Evolutionary conservation across 2,329 filamentous ascomycete species (phyloP), one percentile per base, ranked within the genome.

Genomic region (Geosmithia putterillii): DNA sequence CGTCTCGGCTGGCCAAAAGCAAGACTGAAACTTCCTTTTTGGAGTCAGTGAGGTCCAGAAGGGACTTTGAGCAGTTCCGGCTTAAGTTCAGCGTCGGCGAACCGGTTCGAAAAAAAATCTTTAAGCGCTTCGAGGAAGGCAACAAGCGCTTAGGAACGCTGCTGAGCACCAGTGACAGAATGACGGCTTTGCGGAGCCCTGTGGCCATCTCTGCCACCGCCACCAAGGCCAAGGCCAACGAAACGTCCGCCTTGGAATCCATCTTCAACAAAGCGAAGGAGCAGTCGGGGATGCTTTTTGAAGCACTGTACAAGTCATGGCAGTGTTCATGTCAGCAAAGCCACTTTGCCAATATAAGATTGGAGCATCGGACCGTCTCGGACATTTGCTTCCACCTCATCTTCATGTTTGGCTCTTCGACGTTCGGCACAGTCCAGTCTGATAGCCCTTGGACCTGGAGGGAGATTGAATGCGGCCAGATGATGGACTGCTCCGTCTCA

Each of bases 301-400:
- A 41, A 22, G 39, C 35, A 18, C 20, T 41, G 21, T 15, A 41
- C n/a, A 28, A 28, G 21, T 21, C 39, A 28, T 41, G 39, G 39
- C 39, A 41, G 39, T 41, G 39, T 15, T 41, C 39, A 9, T 41
- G 39, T 18, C 39, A 41, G 39, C 12, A 25, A 14, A 19, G 23
- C 21, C 39, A 41, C 39, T 41, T 7, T 25, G 21, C 39, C 14
- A 41, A 25, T 18, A 19, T 41, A 19, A 19, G 23, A 15, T 22
- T 41, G 15, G 39, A 41, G 39, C 39, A 41, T 21, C 39, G 39
- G 4, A 41, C 39, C 6, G 15, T 28, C 12, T 17, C 39, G 20
- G 39, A 25, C 4, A 20, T 39, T 2, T 39, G n/a, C 18, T 39
- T 39, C 17, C 7, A 39, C 12, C 19, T 39, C 37, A 39, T 39